Evolutionary conservation across 768 basidiomycete genomes (phyloP).

Genomic region (Hygrophorus russula): DNA sequence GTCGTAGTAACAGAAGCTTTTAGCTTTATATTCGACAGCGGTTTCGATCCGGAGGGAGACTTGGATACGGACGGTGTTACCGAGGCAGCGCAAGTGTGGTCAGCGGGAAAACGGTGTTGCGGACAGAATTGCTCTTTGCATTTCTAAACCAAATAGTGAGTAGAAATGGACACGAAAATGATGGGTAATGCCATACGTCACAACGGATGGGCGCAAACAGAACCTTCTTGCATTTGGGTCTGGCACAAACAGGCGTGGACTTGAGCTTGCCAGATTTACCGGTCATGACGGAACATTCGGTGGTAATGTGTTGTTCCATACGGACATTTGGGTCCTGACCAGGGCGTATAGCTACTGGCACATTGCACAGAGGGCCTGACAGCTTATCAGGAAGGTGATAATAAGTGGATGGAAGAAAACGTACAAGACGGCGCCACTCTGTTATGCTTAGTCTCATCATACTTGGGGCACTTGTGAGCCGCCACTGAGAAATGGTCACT

Average conservation of each 20-base stretch:
- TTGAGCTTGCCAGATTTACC: constrained; percentile 37
- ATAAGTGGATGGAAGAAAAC: constrained; percentile 12
- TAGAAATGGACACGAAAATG: constrained; percentile 1
- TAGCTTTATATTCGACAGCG: constrained; percentile 21
- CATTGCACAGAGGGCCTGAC: constrained; percentile 66
- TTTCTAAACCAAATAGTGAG: constrained; percentile 28
- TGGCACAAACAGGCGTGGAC: constrained; percentile 47
- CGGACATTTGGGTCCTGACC: constrained; percentile 73
- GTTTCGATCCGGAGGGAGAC: constrained; percentile 8
- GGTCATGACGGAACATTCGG: constrained; percentile 58
- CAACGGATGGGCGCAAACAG: constrained; percentile 68
- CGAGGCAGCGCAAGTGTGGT: constrained; percentile 44
- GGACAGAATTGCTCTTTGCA: constrained; percentile 69
- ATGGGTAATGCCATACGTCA: constrained; percentile 38
- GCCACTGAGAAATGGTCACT: constrained; percentile 68
- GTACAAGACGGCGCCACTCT: constrained; percentile 69
- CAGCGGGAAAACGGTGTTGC: constrained; percentile 66
- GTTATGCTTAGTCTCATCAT: constrained; percentile 60
- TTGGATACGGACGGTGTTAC: constrained; percentile 12
- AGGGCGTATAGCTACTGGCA: constrained; percentile 61
- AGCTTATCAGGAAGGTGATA: constrained; percentile 1
- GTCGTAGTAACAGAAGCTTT: constrained; percentile 28
- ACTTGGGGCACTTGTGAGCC: constrained; percentile 56
- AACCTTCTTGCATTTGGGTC: constrained; percentile 57
- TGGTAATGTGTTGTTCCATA: constrained; percentile 67